Evolutionary conservation across 805 yeast species (phyloP).

Genomic region (Scheffersomyces amazonensis): DNA sequence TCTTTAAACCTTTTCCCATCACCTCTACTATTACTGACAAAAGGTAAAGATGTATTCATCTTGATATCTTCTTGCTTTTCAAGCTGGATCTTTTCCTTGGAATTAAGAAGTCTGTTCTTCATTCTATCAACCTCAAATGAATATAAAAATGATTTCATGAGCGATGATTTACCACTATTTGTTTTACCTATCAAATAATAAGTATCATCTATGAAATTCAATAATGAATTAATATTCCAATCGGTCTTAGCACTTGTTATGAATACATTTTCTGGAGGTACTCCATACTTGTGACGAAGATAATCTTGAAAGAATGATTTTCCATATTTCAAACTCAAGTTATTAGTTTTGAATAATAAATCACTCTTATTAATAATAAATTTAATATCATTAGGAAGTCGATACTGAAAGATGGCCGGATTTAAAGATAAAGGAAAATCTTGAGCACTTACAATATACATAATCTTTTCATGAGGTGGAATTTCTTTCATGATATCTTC

Average conservation of each 20-base stretch:
- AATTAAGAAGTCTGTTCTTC: neutral
- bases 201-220: conserved; percentile 29
- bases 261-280: conserved; percentile 40
- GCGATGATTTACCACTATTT: conserved; percentile 67
- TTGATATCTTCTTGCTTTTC: conserved; percentile 2
- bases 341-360: conserved; percentile 34
- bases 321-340: conserved; percentile 21
- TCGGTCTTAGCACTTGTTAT: conserved; percentile 48
- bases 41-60: conserved; percentile 1
- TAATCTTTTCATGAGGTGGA: conserved; percentile 46
- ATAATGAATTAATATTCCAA: conserved; percentile 48
- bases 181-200: conserved; percentile 59
- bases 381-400: conserved; percentile 32
- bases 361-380: conserved; percentile 46
- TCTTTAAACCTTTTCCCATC: conserved; percentile 9
- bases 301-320: conserved; percentile 30
- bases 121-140: conserved; percentile 8
- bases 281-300: conserved; percentile 24
- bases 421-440: conserved; percentile 71
- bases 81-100: conserved; percentile 14
- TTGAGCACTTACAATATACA: conserved; percentile 61
- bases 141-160: conserved; percentile 47
- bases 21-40: neutral
- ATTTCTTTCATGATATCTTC: conserved; percentile 21
- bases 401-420: conserved; percentile 26